Evolutionary conservation across 257 asterid species (phyloP).

Genomic region (Dorcoceras hygrometricum): DNA sequence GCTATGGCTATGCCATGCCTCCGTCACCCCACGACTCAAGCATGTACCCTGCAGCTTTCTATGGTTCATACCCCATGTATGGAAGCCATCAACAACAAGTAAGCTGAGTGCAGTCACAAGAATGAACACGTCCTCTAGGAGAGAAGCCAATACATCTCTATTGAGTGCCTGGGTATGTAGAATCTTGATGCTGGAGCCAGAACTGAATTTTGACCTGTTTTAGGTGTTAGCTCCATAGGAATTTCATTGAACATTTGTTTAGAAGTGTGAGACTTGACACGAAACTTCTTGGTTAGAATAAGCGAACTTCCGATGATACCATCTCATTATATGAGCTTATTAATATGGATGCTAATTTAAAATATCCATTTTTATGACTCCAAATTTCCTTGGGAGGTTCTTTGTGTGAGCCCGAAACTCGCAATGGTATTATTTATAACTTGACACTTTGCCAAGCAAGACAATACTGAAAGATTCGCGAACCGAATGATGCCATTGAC

Average conservation of each 20-base stretch:
- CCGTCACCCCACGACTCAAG: constrained; percentile 64
- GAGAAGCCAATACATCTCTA: constrained; percentile 20
- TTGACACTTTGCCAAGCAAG: neutral
- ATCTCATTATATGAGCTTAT: neutral
- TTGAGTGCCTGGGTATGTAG: constrained; percentile 37
- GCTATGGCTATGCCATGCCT: constrained; percentile 71
- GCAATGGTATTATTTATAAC: neutral
- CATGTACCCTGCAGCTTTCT: constrained; percentile 72
- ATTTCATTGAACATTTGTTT: constrained; percentile 43
- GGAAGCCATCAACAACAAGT: constrained; percentile 93
- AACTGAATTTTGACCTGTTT: constrained; percentile 70
- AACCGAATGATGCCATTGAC: neutral
- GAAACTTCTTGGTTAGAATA: constrained; percentile 59
- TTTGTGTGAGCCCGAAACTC: neutral
- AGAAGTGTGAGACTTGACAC: constrained; percentile 45
- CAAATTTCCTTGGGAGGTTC: neutral
- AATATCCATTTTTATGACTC: neutral
- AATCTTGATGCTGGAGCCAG: constrained; percentile 39
- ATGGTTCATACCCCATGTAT: constrained; percentile 77
- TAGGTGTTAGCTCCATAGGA: constrained; percentile 43
- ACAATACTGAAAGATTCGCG: neutral
- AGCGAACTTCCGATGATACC: constrained; percentile 33
- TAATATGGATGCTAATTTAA: too few relatives aligned
- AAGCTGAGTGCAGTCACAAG: constrained; percentile 38
- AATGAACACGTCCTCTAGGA: neutral